These are phyloP conservation scores for Dittrichia graveolens DNA, from an alignment of 129 eudicot species.

Conservation along the genomic window DNA sequence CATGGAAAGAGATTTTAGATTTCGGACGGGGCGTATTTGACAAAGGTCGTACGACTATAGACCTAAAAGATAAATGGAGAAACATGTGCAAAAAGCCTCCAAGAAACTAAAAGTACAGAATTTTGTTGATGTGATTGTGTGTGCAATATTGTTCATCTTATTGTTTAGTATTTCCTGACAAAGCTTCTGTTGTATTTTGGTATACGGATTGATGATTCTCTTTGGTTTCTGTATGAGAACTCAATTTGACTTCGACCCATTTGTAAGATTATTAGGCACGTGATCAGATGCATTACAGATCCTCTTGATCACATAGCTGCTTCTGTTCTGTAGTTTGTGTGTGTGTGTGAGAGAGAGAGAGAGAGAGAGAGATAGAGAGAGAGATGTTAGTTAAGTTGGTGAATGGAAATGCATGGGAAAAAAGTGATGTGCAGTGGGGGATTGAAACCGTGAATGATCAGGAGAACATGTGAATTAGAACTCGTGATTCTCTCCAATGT, in stretches of 20 bases:
- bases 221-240: neutral
- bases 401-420: constrained; percentile 49
- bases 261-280: neutral
- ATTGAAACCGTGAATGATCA: constrained; percentile 52
- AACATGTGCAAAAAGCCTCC: constrained; percentile 53
- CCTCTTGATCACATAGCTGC: constrained; percentile 9
- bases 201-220: neutral
- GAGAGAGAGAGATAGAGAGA: constrained; percentile 25
- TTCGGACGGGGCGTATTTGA: constrained; percentile 55
- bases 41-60: constrained; percentile 53
- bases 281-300: constrained; percentile 2
- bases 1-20: constrained; percentile 75
- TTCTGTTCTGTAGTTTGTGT: neutral
- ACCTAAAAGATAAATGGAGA: constrained; percentile 91
- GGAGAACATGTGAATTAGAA: constrained; percentile 56
- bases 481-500: constrained; percentile 65
- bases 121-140: neutral
- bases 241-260: neutral
- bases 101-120: constrained; percentile 31
- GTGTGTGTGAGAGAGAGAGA: constrained; percentile 16
- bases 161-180: constrained; percentile 5
- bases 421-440: constrained; percentile 38
- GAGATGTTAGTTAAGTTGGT: constrained; percentile 25
- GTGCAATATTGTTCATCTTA: neutral
- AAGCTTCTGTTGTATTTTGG: neutral